These are phyloP conservation scores for Trifolium subterraneum DNA, from an alignment of 306 rosid genomes.

Conservation along the genomic window DNA sequence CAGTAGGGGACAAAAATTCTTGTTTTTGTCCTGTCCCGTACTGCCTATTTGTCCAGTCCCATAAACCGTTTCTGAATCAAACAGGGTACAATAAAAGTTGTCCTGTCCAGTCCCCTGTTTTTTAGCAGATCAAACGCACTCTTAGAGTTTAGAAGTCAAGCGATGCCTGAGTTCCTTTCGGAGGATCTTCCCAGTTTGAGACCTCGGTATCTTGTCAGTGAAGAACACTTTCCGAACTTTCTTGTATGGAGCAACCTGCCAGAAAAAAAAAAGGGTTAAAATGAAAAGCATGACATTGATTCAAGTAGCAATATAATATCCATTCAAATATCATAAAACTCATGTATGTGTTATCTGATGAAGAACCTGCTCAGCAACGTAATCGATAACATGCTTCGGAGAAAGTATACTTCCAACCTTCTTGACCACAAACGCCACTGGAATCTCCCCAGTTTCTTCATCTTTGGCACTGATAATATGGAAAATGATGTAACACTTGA, in stretches of 20 bases:
- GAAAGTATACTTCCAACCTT: constrained; percentile 65
- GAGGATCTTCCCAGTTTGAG: constrained; percentile 85
- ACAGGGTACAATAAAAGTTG: too few species aligned
- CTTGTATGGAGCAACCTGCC: constrained; percentile 83
- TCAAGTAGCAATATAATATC: constrained; percentile 31
- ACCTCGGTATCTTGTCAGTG: constrained; percentile 69
- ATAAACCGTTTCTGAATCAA: too few species aligned
- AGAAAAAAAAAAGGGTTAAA: not conserved
- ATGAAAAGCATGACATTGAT: constrained; percentile 23
- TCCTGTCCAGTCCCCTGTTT: too few species aligned
- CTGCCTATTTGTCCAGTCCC: too few species aligned
- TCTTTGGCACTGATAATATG: constrained; percentile 52
- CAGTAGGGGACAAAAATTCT: too few species aligned
- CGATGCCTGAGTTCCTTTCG: constrained; percentile 58
- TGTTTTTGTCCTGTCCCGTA: too few species aligned
- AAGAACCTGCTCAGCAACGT: constrained; percentile 69
- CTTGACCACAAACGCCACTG: constrained; percentile 83
- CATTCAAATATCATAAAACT: constrained; percentile 32
- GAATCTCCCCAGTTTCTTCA: constrained; percentile 76
- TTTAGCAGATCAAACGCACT: too few species aligned
- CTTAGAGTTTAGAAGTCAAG: constrained; percentile 61
- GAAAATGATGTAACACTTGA: constrained; percentile 33
- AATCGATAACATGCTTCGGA: constrained; percentile 54
- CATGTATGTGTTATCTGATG: not conserved
- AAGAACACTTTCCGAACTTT: constrained; percentile 80